A percentile compares a stretch with the other conserved stretches of the same genome.
phyloP scores from a whole-genome alignment of 2,329 filamentous ascomycete genomes.

The Sarocladium strictum region DNA sequence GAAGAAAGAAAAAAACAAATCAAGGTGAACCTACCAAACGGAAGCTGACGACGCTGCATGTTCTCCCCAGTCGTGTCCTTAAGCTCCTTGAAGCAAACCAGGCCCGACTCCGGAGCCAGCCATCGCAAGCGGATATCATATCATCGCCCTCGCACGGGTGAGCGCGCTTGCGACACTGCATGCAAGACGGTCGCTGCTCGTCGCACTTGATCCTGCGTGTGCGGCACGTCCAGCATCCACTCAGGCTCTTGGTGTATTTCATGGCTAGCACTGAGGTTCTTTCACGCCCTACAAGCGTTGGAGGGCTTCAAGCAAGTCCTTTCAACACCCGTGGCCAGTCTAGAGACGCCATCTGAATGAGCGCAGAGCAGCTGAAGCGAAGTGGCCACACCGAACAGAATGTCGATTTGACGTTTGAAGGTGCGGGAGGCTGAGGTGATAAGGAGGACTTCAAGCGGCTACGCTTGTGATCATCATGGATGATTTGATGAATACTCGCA shows the following conservation, averaged over 20 bases:
- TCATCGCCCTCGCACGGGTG: constrained; percentile 24
- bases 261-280: constrained; percentile 19
- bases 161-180: constrained; percentile 25
- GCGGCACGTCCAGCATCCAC: constrained; percentile 31
- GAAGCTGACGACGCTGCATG: not conserved
- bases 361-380: too few relatives aligned
- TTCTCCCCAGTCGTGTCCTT: not conserved
- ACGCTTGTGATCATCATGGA: too few relatives aligned
- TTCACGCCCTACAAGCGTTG: not conserved
- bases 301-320: too few relatives aligned
- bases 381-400: too few relatives aligned
- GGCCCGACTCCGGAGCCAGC: constrained; percentile 14
- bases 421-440: too few relatives aligned
- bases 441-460: too few relatives aligned
- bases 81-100: not conserved
- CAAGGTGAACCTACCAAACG: not conserved
- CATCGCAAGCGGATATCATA: constrained; percentile 25
- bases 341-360: too few relatives aligned
- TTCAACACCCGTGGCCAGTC: too few relatives aligned
- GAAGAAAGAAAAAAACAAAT: too few relatives aligned
- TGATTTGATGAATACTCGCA: too few relatives aligned
- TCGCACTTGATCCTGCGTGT: constrained; percentile 31
- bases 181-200: constrained; percentile 26
- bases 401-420: too few relatives aligned
- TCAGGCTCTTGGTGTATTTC: constrained; percentile 22